A percentile compares a stretch with the other conserved stretches of the same genome.
phyloP scores from a whole-genome alignment of 495 filamentous ascomycete genomes.

The Trichoderma asperelloides region DNA sequence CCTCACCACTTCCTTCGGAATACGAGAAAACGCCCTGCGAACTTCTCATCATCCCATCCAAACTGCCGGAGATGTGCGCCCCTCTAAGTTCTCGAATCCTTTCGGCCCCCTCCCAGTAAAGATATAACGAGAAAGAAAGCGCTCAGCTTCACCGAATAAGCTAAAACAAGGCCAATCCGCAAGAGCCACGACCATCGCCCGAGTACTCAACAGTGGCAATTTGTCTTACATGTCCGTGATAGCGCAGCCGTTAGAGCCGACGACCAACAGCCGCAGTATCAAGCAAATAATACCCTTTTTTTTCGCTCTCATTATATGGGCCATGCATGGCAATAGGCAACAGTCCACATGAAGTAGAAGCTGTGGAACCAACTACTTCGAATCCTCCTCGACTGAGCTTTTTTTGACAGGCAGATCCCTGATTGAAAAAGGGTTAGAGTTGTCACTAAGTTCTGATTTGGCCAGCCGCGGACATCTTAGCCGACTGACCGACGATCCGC shows the following conservation, averaged over 20 bases:
- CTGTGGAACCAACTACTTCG: background rate
- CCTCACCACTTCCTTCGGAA: background rate
- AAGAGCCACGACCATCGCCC: background rate
- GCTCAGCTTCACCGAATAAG: background rate
- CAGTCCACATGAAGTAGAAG: background rate
- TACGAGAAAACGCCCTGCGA: background rate
- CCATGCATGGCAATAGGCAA: background rate
- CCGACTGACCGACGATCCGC: slow-evolving; percentile 1
- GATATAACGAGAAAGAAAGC: background rate
- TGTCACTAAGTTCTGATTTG: background rate
- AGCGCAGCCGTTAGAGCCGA: background rate
- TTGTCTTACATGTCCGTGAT: background rate
- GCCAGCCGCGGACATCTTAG: background rate
- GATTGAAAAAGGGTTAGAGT: background rate
- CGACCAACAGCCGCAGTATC: background rate
- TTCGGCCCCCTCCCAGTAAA: background rate
- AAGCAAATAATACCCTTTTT: background rate
- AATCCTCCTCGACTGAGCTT: background rate
- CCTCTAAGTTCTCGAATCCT: background rate
- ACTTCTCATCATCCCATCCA: background rate
- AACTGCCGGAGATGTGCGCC: background rate
- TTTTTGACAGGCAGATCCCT: slow-evolving; percentile 1
- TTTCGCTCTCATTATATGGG: background rate
- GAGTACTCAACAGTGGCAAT: background rate
- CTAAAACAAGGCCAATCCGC: background rate